Evolutionary conservation across 495 filamentous ascomycete genomes (phyloP).

Genomic region (Podospora fimiseda): DNA sequence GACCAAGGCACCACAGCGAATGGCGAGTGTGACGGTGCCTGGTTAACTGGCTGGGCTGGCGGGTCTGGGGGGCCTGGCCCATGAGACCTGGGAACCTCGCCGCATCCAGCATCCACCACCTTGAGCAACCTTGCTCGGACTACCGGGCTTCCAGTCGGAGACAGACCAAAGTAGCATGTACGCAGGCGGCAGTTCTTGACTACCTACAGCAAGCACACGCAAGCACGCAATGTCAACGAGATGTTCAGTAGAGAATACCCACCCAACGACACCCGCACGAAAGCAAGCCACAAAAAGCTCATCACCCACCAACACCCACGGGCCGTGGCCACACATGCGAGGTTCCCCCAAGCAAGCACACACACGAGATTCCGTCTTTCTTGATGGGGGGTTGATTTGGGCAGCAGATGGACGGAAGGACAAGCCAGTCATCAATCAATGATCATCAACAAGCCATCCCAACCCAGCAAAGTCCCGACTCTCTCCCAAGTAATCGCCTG

Average conservation of each 20-base stretch:
- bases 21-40: conserved; percentile 23
- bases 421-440: not conserved
- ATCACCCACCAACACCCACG: conserved; percentile 1
- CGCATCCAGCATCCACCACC: not conserved
- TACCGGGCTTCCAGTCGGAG: conserved; percentile 15
- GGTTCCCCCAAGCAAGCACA: not conserved
- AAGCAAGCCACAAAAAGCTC: not conserved
- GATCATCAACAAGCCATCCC: not conserved
- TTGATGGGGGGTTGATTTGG: not conserved
- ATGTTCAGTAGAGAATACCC: not conserved
- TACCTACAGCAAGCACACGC: not conserved
- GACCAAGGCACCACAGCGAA: conserved; percentile 15
- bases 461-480: not conserved
- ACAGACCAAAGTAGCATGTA: not conserved
- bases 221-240: not conserved
- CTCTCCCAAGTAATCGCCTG: conserved; percentile 6
- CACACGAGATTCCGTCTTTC: too few species aligned
- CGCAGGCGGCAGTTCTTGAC: too few species aligned
- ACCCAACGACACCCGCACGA: not conserved
- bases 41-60: conserved; percentile 11
- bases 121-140: conserved; percentile 13
- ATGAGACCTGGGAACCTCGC: conserved; percentile 7
- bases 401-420: not conserved
- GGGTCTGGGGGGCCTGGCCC: conserved; percentile 11
- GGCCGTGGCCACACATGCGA: conserved; percentile 11